These are phyloP conservation scores for Agaricus subrufescens DNA, from an alignment of 768 basidiomycete species.

Conservation along the genomic window DNA sequence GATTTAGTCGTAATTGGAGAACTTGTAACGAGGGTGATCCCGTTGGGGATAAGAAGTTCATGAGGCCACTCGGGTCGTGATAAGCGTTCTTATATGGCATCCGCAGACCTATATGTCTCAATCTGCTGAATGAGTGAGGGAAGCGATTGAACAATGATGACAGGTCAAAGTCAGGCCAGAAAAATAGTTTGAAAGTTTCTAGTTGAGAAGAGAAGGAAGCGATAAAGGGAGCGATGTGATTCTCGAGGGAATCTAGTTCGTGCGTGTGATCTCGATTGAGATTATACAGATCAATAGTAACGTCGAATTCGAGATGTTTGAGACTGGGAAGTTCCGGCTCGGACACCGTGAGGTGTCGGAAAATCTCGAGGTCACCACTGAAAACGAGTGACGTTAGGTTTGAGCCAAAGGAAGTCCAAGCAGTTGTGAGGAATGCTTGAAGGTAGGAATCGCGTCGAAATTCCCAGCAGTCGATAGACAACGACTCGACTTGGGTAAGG, in stretches of 20 bases:
- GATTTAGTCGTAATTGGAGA: conserved; percentile 36
- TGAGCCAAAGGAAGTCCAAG: conserved; percentile 35
- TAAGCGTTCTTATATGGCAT: conserved; percentile 37
- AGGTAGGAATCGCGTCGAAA: conserved; percentile 25
- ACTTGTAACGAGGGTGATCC: conserved; percentile 26
- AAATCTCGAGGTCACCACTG: conserved; percentile 31
- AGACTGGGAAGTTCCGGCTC: conserved; percentile 26
- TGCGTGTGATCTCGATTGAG: conserved; percentile 12
- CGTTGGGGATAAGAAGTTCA: conserved; percentile 21
- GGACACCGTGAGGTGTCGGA: conserved; percentile 27
- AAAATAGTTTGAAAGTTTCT: conserved; percentile 30
- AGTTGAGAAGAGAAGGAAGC: conserved; percentile 30
- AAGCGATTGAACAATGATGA: conserved; percentile 33
- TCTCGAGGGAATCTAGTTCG: conserved; percentile 21
- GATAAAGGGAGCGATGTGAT: conserved; percentile 36
- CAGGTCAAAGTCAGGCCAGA: conserved; percentile 36
- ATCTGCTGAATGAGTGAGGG: conserved; percentile 22
- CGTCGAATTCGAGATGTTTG: conserved; percentile 32
- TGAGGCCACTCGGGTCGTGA: conserved; percentile 30
- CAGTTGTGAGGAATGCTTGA: conserved; percentile 26
- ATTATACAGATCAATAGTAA: conserved; percentile 26
- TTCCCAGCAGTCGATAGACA: conserved; percentile 39
- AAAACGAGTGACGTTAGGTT: conserved; percentile 30
- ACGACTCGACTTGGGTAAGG: conserved; percentile 14
- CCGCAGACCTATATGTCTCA: conserved; percentile 29